phyloP scores from a whole-genome alignment of 78 protist species.

The Dictyostelium purpureum region DNA sequence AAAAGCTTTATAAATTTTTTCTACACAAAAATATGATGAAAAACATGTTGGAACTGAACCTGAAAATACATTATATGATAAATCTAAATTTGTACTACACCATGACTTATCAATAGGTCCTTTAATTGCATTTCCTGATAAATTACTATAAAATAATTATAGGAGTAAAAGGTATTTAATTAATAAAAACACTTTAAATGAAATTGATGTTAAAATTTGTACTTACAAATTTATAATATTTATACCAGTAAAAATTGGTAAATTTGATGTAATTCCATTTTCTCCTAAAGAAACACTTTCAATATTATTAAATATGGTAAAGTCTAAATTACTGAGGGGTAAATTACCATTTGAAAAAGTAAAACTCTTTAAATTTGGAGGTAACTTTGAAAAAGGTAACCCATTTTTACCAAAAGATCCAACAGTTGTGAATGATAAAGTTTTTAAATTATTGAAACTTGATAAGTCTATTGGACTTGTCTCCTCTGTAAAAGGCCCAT shows the following conservation, averaged over 20 bases:
- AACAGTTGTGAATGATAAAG: background rate
- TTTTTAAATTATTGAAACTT: background rate
- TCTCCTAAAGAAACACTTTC: background rate
- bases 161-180: too few species aligned
- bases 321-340: background rate
- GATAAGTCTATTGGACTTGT: background rate
- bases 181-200: too few species aligned
- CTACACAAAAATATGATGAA: background rate
- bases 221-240: too few species aligned
- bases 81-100: background rate
- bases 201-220: too few species aligned
- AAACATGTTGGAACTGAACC: background rate
- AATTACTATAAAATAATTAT: too few species aligned
- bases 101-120: too few species aligned
- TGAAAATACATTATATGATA: background rate
- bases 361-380: background rate
- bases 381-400: background rate
- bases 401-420: background rate
- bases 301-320: background rate
- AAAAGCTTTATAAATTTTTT: background rate
- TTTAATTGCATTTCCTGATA: too few species aligned
- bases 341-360: background rate
- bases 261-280: background rate
- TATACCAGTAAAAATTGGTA: background rate
- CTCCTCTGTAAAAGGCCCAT: too few species aligned